Percentiles rank a stretch among this genome's conserved stretches.
These are phyloP conservation scores for Metschnikowia matae DNA, from an alignment of 805 yeast species.

Conservation along the genomic window DNA sequence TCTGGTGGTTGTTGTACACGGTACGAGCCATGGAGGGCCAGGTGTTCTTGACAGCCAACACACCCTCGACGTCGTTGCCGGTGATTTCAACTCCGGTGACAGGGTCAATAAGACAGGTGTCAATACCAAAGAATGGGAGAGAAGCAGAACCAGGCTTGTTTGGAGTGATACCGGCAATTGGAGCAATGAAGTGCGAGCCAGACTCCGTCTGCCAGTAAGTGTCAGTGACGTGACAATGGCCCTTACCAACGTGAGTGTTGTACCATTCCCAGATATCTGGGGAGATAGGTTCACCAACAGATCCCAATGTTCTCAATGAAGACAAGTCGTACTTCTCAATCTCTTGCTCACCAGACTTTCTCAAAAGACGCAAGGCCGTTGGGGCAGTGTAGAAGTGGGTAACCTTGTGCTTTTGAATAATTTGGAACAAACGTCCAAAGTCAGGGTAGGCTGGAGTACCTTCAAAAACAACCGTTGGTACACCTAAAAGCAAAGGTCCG, in stretches of 20 bases:
- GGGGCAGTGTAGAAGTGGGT: constrained; percentile 85
- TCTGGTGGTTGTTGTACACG: constrained; percentile 70
- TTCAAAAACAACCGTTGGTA: constrained; percentile 76
- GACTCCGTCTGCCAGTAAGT: constrained; percentile 91
- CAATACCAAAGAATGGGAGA: constrained; percentile 79
- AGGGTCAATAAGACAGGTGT: constrained; percentile 70
- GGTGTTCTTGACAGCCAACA: constrained; percentile 61
- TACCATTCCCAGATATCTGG: constrained; percentile 90
- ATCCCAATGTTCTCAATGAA: constrained; percentile 67
- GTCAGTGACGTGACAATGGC: constrained; percentile 68
- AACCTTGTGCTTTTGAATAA: constrained; percentile 64
- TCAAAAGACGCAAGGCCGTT: constrained; percentile 72
- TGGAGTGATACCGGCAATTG: constrained; percentile 71
- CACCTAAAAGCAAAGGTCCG: constrained; percentile 75
- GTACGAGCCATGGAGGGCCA: constrained; percentile 90
- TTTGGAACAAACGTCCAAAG: constrained; percentile 76
- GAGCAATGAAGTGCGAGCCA: constrained; percentile 75
- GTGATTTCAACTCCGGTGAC: constrained; percentile 63
- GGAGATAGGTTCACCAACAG: constrained; percentile 85
- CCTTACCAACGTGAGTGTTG: constrained; percentile 65
- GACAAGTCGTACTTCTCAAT: constrained; percentile 59
- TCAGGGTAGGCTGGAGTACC: constrained; percentile 87
- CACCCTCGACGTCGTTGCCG: constrained; percentile 77
- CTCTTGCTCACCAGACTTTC: constrained; percentile 66
- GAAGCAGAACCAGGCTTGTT: constrained; percentile 85